These are phyloP conservation scores for Xenoacremonium recifei DNA, from an alignment of 2,329 filamentous ascomycete genomes.

Conservation along the genomic window DNA sequence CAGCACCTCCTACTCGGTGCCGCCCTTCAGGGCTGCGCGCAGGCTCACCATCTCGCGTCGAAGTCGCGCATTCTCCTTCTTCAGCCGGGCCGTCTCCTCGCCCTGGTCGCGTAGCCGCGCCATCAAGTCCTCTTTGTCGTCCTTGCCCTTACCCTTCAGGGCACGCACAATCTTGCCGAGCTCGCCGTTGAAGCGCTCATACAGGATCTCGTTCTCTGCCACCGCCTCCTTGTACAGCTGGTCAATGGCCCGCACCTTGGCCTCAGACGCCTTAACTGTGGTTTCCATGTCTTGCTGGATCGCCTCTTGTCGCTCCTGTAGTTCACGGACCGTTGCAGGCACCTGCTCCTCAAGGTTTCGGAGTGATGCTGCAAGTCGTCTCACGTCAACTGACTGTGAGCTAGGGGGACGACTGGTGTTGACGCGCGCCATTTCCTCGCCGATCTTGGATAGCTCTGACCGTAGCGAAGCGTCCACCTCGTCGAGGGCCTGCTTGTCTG, in stretches of 20 bases:
- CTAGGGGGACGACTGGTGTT: constrained; percentile 35
- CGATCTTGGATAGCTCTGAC: constrained; percentile 75
- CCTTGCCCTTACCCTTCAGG: constrained; percentile 68
- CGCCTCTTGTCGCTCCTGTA: constrained; percentile 58
- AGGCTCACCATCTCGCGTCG: constrained; percentile 79
- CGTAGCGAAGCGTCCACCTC: constrained; percentile 68
- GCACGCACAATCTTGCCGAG: constrained; percentile 78
- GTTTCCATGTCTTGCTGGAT: constrained; percentile 71
- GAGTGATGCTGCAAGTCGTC: constrained; percentile 56
- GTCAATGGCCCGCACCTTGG: constrained; percentile 78
- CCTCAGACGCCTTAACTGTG: constrained; percentile 71
- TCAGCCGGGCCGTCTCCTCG: constrained; percentile 74
- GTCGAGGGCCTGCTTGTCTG: constrained; percentile 72
- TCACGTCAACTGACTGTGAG: constrained; percentile 39
- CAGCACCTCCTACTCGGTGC: constrained; percentile 31
- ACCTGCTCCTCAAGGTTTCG: constrained; percentile 67
- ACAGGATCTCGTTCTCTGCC: constrained; percentile 89
- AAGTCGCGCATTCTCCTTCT: constrained; percentile 82
- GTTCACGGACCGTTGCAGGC: constrained; percentile 55
- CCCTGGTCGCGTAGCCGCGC: constrained; percentile 67
- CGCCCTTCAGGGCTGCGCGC: constrained; percentile 52
- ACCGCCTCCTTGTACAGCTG: constrained; percentile 85
- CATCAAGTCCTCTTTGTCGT: constrained; percentile 77
- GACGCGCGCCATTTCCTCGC: constrained; percentile 70
- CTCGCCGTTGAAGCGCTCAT: constrained; percentile 90